Evolutionary conservation across 768 basidiomycete genomes (phyloP).

Genomic region (Lactifluus subvellereus): DNA sequence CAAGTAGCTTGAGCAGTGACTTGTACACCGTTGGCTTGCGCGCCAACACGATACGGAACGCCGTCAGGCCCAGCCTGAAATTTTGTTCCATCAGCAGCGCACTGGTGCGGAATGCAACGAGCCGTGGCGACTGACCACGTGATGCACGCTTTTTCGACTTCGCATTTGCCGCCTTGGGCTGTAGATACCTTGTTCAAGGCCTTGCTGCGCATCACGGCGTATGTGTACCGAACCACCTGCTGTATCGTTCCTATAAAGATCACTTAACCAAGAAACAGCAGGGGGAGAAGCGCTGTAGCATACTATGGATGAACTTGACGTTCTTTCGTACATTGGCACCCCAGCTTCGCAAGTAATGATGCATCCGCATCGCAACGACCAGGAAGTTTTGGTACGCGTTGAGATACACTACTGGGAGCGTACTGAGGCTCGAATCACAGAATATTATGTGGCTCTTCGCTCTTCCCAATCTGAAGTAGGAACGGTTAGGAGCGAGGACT

Average conservation of each 20-base stretch:
- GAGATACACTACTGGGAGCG: conserved; percentile 50
- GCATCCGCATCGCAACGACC: conserved; percentile 80
- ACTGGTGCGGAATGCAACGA: neutral
- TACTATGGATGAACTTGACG: conserved; percentile 51
- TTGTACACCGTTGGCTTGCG: conserved; percentile 47
- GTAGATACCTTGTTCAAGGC: conserved; percentile 37
- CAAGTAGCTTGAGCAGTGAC: conserved; percentile 43
- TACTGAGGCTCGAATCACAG: conserved; percentile 68
- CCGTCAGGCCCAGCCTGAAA: conserved; percentile 72
- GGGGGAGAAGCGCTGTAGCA: conserved; percentile 23
- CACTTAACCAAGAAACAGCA: neutral
- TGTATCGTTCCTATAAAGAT: conserved; percentile 49
- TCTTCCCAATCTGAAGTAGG: conserved; percentile 52
- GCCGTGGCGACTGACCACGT: conserved; percentile 47
- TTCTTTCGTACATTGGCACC: conserved; percentile 40
- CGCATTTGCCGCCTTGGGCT: conserved; percentile 35
- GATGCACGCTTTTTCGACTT: conserved; percentile 45
- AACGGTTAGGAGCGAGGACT: neutral
- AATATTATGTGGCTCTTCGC: conserved; percentile 75
- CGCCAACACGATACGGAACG: conserved; percentile 63
- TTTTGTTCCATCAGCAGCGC: neutral
- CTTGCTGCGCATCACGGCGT: conserved; percentile 46
- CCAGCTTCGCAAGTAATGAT: conserved; percentile 70
- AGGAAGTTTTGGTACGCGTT: conserved; percentile 88
- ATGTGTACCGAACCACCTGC: conserved; percentile 54